Evolutionary conservation across 2,329 filamentous ascomycete species (phyloP), one percentile per base, ranked within the genome.

Genomic region (Sclerotinia borealis): DNA sequence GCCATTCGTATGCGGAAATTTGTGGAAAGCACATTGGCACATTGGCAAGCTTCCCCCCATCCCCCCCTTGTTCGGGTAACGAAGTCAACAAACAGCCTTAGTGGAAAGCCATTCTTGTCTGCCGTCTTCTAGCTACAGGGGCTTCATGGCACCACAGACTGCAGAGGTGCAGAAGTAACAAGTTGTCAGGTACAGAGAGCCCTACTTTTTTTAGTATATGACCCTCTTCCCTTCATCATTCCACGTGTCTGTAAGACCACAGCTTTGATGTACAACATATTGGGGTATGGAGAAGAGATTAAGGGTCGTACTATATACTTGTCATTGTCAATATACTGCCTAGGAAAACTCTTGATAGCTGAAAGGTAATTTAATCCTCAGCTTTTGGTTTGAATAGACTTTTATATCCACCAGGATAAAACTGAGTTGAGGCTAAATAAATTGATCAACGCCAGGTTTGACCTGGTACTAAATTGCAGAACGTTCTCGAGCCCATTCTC

Each of bases 1-100:
- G n/a, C n/a, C n/a, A n/a, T 17, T 41, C 51, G 51, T 55, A 55
- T 22, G n/a, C 41, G 36, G 51, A 55, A 29, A 55, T 55, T 55
- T n/a, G 29, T 39, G 15, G 17, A n/a, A 27, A 39, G 51, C 29
- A 27, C 9, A 50, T 22, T 22, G 39, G 43, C 52, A 22, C 25
- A 45, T 56, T 19, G 19, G 27, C 39, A 56, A 11, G 29, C 27
- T 45, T 56, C 17, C 17, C 37, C 37, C 37, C 52, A 19, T 45
- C 45, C 17, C 17, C 37, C 37, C 37, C 52, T 19, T 45, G 27
- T 34, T 45, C 39, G 37, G 52, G 34, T 54, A 22, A 45, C 52
- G 17, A 55, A 31, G 10, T 34, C 49, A 31, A 55, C 31, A 31
- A 51, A 22, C 1, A 31, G 6, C 37, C 39, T 43, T 43, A 39